Percentiles rank a stretch among this genome's conserved stretches.
Evolutionary conservation across 768 basidiomycete species (phyloP).

Genomic region (Strobilomyces echinocephalus): DNA sequence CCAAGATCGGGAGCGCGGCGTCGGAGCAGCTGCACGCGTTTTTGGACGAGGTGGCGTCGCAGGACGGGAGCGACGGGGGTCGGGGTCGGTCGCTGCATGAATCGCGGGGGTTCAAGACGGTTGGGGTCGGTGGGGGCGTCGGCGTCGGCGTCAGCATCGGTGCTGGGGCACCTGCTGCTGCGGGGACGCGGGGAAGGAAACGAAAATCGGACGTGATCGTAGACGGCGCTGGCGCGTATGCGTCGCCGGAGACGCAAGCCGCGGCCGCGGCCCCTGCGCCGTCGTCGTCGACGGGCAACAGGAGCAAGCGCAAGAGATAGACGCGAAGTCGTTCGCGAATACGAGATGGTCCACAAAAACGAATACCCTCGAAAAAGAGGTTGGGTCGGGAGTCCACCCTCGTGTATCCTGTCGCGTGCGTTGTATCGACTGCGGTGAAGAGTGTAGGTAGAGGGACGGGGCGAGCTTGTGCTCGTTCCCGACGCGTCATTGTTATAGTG

Average conservation of each 20-base stretch:
- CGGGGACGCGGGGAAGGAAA: conserved; percentile 28
- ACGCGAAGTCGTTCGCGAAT: neutral
- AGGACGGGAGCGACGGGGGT: conserved; percentile 19
- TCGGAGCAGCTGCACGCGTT: conserved; percentile 39
- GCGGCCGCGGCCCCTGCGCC: neutral
- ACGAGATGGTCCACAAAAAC: neutral
- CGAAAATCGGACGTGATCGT: conserved; percentile 36
- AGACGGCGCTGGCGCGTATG: conserved; percentile 10
- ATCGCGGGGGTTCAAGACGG: conserved; percentile 4
- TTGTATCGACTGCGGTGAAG: neutral
- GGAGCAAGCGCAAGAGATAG: conserved; percentile 30
- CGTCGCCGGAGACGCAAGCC: neutral
- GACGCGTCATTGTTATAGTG: neutral
- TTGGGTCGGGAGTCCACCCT: neutral
- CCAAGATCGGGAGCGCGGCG: conserved; percentile 29
- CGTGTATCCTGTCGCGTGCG: neutral
- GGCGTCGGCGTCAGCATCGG: neutral
- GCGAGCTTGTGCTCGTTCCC: neutral
- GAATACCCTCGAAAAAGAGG: conserved; percentile 1
- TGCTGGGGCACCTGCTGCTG: neutral
- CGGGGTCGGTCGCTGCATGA: neutral
- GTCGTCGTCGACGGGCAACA: conserved; percentile 13
- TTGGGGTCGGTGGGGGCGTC: neutral
- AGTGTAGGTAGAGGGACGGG: neutral
- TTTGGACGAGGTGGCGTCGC: conserved; percentile 40